Conservation (phyloP, 257 asterid species). For the Nemophila menziesii region DNA sequence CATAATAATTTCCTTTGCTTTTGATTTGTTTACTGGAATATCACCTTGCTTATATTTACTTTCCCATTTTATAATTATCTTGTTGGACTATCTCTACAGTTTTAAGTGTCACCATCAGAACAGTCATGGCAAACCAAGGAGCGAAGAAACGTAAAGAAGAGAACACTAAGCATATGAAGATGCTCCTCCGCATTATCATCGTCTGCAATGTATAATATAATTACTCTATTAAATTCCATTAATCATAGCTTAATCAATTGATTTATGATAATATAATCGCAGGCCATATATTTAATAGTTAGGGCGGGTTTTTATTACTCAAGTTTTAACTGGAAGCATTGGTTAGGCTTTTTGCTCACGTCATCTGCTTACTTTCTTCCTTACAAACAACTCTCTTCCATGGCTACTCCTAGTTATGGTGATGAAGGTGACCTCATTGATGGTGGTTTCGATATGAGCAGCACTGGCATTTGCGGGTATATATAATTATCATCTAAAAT, state of each 20-base stretch:
- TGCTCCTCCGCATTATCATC: slow-evolving; percentile 52
- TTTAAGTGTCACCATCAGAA: not conserved
- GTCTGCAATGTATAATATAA: slow-evolving; percentile 57
- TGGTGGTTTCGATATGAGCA: slow-evolving; percentile 97
- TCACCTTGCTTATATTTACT: not conserved
- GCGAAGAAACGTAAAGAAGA: slow-evolving; percentile 95
- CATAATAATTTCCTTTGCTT: too few relatives aligned
- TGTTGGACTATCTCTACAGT: not conserved
- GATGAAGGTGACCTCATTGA: slow-evolving; percentile 70
- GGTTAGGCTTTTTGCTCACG: slow-evolving; percentile 53
- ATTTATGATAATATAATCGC: not conserved
- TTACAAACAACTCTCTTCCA: slow-evolving; percentile 65
- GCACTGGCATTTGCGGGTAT: slow-evolving; percentile 92
- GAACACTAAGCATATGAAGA: slow-evolving; percentile 68
- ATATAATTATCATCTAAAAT: too few relatives aligned
- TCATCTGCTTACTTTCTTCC: slow-evolving; percentile 66
- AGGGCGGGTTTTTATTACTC: slow-evolving; percentile 72
- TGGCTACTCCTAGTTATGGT: slow-evolving; percentile 63
- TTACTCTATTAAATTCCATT: too few relatives aligned
- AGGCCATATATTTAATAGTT: slow-evolving; percentile 56
- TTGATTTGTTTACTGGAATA: too few relatives aligned
- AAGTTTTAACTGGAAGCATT: slow-evolving; percentile 83
- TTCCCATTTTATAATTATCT: not conserved
- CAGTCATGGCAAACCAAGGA: slow-evolving; percentile 99
- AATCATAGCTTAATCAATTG: not conserved